phyloP scores from a whole-genome alignment of 345 rosid genomes.

The Bruguiera gymnorhiza region DNA sequence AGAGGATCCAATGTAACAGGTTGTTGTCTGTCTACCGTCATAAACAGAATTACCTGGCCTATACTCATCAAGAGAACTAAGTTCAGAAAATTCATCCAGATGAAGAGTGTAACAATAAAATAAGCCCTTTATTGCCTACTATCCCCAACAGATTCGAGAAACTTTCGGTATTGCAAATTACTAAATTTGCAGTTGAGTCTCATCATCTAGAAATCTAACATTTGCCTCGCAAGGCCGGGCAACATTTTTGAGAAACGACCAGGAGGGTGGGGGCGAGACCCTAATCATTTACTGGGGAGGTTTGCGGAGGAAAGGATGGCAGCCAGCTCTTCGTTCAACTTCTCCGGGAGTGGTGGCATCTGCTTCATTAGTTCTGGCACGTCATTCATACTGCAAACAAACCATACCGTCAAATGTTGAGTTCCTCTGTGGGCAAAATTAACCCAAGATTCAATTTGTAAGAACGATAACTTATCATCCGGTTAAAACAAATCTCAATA shows the following conservation, averaged over 20 bases:
- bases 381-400: conserved; percentile 49
- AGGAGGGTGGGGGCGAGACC: neutral
- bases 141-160: no score
- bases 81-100: no score
- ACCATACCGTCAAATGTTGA: neutral
- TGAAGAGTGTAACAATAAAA: no score
- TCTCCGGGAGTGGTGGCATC: conserved; percentile 68
- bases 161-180: no score
- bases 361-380: conserved; percentile 59
- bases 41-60: no score
- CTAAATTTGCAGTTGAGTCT: no score
- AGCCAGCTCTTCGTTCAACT: conserved; percentile 50
- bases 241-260: neutral
- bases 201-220: conserved; percentile 5
- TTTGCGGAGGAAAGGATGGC: conserved; percentile 36
- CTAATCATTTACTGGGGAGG: conserved; percentile 15
- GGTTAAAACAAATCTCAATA: no score
- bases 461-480: neutral
- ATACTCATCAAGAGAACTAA: no score
- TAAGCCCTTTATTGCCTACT: no score
- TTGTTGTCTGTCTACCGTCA: no score
- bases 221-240: conserved; percentile 18
- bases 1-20: no score
- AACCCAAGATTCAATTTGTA: neutral
- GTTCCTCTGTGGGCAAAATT: neutral